Percentiles rank a stretch among this genome's conserved stretches.
These are phyloP conservation scores for Larix kaempferi DNA, from an alignment of 75 land plant species.

Conservation along the genomic window DNA sequence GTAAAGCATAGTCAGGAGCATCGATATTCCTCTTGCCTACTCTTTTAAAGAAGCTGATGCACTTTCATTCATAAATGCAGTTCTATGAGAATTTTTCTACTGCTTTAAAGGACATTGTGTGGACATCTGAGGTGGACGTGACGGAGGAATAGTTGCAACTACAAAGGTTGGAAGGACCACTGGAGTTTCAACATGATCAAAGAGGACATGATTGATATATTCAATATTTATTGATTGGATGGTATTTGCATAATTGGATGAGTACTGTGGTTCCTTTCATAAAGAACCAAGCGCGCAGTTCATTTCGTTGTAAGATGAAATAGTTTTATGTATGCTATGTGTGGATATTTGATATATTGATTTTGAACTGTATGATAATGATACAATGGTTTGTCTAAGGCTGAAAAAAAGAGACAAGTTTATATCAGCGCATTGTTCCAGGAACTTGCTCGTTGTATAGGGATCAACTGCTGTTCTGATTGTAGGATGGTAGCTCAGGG, in stretches of 20 bases:
- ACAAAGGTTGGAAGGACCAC: not conserved
- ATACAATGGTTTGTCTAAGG: not conserved
- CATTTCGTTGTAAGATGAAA: not conserved
- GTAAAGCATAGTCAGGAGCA: not conserved
- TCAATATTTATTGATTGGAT: not conserved
- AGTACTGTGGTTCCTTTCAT: not conserved
- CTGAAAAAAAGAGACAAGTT: not conserved
- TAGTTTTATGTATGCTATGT: not conserved
- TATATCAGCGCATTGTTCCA: not conserved
- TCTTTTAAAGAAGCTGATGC: not conserved
- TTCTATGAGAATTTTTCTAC: constrained; percentile 42
- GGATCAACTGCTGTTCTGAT: not conserved
- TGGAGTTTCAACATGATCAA: not conserved
- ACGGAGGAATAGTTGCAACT: not conserved
- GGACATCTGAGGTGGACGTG: constrained; percentile 28
- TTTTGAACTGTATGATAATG: not conserved
- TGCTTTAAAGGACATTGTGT: constrained; percentile 42
- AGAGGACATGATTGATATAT: not conserved
- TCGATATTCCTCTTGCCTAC: not conserved
- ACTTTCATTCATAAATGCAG: constrained; percentile 12
- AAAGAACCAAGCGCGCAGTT: not conserved
- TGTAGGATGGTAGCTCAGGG: not conserved
- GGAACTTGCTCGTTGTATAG: not conserved
- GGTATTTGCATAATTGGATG: not conserved
- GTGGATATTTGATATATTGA: not conserved